These are phyloP conservation scores for Fusarium fracticaudum DNA, from an alignment of 2,329 filamentous ascomycete species.

Conservation along the genomic window DNA sequence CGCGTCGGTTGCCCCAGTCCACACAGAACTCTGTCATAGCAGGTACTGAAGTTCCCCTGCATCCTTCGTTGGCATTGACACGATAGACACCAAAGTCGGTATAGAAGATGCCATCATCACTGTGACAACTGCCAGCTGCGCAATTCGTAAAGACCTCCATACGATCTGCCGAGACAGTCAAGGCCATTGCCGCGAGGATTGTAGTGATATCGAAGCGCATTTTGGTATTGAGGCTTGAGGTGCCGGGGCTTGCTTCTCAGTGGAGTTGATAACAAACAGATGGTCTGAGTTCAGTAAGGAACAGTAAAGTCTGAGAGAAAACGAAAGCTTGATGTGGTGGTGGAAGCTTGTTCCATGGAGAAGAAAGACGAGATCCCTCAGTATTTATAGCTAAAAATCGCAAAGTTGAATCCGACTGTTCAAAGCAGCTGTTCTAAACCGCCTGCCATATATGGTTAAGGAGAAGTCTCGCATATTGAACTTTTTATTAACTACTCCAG, in stretches of 20 bases:
- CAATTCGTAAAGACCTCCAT: neutral
- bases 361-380: neutral
- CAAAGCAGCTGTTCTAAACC: rapidly evolving
- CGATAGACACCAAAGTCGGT: neutral
- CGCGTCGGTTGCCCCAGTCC: neutral
- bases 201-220: neutral
- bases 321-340: neutral
- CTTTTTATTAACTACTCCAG: neutral
- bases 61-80: neutral
- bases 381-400: neutral
- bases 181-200: neutral
- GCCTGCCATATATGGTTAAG: neutral
- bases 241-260: neutral
- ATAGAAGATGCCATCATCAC: neutral
- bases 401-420: rapidly evolving
- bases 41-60: neutral
- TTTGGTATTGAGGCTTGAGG: neutral
- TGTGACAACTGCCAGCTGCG: rapidly evolving
- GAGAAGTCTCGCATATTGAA: neutral
- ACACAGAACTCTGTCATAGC: neutral
- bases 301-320: neutral
- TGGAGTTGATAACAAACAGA: neutral
- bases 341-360: neutral
- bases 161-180: neutral
- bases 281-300: neutral